Base-by-base conservation (phyloP, 164 flowering plant genomes). In the Macadamia tetraphylla region DNA sequence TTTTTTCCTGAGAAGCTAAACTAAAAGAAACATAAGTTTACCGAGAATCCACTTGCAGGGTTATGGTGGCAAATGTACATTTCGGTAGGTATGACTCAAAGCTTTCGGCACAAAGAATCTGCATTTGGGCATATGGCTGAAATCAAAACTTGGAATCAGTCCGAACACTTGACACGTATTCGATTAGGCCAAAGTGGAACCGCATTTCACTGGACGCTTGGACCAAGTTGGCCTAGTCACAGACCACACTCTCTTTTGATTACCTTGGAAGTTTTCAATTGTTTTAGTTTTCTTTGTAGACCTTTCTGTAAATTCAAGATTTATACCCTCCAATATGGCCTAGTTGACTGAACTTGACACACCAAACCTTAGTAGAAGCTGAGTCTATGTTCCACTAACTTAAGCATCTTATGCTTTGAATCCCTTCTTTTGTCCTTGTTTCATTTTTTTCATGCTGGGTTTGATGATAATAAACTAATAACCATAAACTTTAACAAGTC, bases 321-420 rank as follows among this genome's bases (percentile, higher is more conserved):
- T 71, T 74, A 69, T 65, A 63, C 75, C 40, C 71, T 68, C 62
- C 77, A 70, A 62, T 57, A 60, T 62, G 67, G 68, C 67, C 75
- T 74, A 60, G 65, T 70, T 76, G 82, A 80, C 77, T 67, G 70
- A 62, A n/a, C 74, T 68, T 69, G 74, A 62, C 72, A 23, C 62
- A 59, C 76, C 53, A 67, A 76, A 75, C 73, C 78, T 56, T 74
- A 71, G 80, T 75, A 46, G 67, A 65, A 60, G 78, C 73, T 43
- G 72, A 62, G 69, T 70, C 70, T 31, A 70, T 51, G 64, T 71
- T 79, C 84, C 84, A 79, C 84, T 71, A 69, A 70, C 63, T 69
- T 40, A 56, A 70, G 85, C 83, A 80, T 78, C 83, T 66, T 68
- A 77, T 79, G 72, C 80, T 82, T 67, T 68, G 46, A 62, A 66